Base-by-base conservation (phyloP, 768 basidiomycete species). In the Grammothele lineata region DNA sequence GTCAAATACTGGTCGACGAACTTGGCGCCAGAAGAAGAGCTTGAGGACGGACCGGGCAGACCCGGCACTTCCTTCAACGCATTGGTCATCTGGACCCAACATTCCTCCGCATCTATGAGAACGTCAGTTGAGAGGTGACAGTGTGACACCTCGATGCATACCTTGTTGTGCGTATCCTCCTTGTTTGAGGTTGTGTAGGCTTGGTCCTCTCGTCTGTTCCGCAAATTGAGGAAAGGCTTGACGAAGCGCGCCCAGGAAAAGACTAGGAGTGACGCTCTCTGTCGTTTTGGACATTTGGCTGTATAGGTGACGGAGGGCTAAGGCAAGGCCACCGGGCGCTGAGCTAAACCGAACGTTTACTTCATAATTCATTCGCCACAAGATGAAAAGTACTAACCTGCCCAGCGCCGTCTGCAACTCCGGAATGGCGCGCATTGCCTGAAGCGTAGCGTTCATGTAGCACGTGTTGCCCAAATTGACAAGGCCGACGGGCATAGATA, bases 371-470 rank as follows among this genome's bases (percentile, higher is more conserved):
- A 41, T 34, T 9, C 26, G 22, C 40, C 21, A 39, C 36, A 26
- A 34, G n/a, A 19, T 23, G n/a, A 21, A 65, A n/a, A 35, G 35
- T 12, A 26, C 78, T 54, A 61, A 86, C 80, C 68, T 66, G 58
- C 65, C 65, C 18, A 97, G 73, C 0, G 90, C 87, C 1, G 73
- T 62, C 59, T 87, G 85, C 4, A 99, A 76, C 57, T 96, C 92
- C 2, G 94, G 93, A 40, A 99, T 85, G 3, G 89, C 83, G 19
- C 92, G 87, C 52, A 99, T 76, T n/a, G 88, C 85, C 70, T 99
- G 96, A 1, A 98, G 72, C 2, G 90, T 92, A 1, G 96, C 83
- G 62, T 95, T 98, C 86, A 97, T 92, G 69, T 99, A 99, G 60
- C 95, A 97, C 0, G 94, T 97, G 62, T 97, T 97, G 27, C 95